Evolutionary conservation across 345 rosid genomes (phyloP).

Genomic region (Erodium maritimum): DNA sequence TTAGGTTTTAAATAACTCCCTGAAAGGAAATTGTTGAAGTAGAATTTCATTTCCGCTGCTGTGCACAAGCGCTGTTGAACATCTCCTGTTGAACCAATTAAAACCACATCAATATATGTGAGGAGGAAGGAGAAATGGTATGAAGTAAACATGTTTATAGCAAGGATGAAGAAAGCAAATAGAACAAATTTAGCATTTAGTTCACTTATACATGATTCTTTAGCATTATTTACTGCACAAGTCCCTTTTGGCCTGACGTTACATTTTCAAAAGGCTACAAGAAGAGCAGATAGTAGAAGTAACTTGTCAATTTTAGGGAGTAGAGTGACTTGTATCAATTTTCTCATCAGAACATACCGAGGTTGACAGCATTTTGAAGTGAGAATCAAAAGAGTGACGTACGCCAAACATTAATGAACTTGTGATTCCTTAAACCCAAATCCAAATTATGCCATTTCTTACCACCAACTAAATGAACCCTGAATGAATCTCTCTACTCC

Average conservation of each 20-base stretch:
- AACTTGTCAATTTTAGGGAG: background rate
- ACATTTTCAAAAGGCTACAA: background rate
- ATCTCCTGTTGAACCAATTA: constrained; percentile 36
- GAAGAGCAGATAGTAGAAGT: no score
- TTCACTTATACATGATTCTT: background rate
- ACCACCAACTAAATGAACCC: background rate
- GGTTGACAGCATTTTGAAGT: background rate
- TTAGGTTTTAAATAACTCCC: constrained; percentile 35
- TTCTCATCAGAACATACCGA: background rate
- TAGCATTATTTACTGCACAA: background rate
- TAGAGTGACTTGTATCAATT: background rate
- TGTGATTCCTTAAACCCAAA: background rate
- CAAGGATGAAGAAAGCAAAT: background rate
- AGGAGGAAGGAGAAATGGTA: constrained; percentile 1
- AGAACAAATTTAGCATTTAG: background rate
- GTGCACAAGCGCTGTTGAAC: constrained; percentile 48
- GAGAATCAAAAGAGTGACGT: background rate
- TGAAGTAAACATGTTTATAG: background rate
- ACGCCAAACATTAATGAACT: no score
- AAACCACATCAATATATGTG: background rate
- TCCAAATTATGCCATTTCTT: background rate
- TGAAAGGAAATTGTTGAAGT: constrained; percentile 43
- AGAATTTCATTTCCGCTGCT: constrained; percentile 68
- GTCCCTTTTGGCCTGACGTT: background rate
- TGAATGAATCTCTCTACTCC: background rate